A percentile compares a stretch with the other conserved stretches of the same genome.
Evolutionary conservation across 441 rosid genomes (phyloP).

Genomic region (Cnidoscolus chayamansa): DNA sequence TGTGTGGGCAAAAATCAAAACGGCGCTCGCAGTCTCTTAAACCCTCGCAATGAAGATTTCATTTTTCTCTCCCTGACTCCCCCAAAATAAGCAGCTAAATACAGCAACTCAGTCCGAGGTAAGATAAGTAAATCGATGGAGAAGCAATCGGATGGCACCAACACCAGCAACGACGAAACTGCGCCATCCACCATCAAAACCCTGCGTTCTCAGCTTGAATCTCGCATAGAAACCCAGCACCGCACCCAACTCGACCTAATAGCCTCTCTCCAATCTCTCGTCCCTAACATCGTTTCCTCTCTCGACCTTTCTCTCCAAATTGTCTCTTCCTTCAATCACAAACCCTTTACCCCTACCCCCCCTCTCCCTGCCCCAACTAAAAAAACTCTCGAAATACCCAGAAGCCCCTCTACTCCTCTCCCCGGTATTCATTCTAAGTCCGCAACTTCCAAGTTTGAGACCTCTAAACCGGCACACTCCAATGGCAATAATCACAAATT

Average conservation of each 20-base stretch:
- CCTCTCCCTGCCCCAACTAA: conserved; percentile 53
- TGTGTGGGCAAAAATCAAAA: too few species aligned
- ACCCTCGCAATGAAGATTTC: not conserved
- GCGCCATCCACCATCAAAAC: conserved; percentile 45
- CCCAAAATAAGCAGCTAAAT: not conserved
- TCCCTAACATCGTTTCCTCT: conserved; percentile 67
- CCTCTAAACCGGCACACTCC: conserved; percentile 4
- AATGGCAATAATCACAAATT: conserved; percentile 20
- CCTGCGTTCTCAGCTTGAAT: conserved; percentile 60
- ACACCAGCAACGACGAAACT: conserved; percentile 30
- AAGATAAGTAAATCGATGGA: conserved; percentile 38
- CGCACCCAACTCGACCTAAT: conserved; percentile 61
- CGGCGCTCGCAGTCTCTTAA: not conserved
- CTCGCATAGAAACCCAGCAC: conserved; percentile 63
- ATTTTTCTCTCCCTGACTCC: not conserved
- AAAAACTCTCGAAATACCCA: conserved; percentile 23
- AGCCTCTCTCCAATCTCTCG: conserved; percentile 66
- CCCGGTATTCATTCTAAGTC: conserved; percentile 17
- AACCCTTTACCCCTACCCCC: conserved; percentile 64
- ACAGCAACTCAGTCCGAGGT: not conserved
- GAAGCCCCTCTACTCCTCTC: conserved; percentile 12
- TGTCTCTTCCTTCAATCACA: conserved; percentile 66
- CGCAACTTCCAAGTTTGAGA: conserved; percentile 23
- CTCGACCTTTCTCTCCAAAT: conserved; percentile 74
- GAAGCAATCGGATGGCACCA: conserved; percentile 36